Percentiles rank a stretch among this genome's conserved stretches.
Evolutionary conservation across 257 asterid genomes (phyloP).

Genomic region (Petrea volubilis): DNA sequence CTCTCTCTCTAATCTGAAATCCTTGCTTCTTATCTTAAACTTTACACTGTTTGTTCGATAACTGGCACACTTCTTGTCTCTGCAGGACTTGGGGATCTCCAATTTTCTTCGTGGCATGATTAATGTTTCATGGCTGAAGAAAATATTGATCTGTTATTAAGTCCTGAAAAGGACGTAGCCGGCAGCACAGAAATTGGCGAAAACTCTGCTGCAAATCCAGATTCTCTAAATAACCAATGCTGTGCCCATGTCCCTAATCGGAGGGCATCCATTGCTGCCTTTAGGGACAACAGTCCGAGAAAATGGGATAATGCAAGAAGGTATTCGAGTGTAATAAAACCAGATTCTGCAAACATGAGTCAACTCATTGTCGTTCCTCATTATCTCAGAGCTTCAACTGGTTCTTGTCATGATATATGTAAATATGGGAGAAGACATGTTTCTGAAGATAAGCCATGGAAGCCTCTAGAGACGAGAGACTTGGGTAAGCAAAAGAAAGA

Average conservation of each 20-base stretch:
- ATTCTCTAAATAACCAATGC: constrained; percentile 20
- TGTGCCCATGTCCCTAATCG: constrained; percentile 17
- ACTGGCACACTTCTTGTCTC: neutral
- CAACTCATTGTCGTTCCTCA: constrained; percentile 45
- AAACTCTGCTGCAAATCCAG: constrained; percentile 23
- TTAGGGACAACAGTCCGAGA: too few relatives aligned
- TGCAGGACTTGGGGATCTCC: constrained; percentile 32
- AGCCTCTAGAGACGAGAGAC: constrained; percentile 20
- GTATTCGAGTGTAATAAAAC: constrained; percentile 32
- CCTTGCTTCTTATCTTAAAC: neutral
- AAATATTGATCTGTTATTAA: constrained; percentile 24
- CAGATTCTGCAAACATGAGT: constrained; percentile 16
- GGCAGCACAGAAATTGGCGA: constrained; percentile 23
- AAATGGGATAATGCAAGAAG: constrained; percentile 25
- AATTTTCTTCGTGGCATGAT: constrained; percentile 7
- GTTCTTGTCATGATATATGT: constrained; percentile 93
- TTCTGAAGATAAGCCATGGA: constrained; percentile 36
- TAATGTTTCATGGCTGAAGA: constrained; percentile 51
- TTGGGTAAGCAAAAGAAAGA: constrained; percentile 37
- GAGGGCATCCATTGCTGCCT: constrained; percentile 36
- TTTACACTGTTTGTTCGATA: neutral
- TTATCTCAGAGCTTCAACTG: constrained; percentile 78
- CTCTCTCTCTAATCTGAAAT: neutral
- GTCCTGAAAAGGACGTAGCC: constrained; percentile 28
- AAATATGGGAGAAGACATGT: constrained; percentile 62